A percentile compares a stretch with the other conserved stretches of the same genome.
Conservation (phyloP, 2,329 filamentous ascomycete genomes). For the Penicillium sp. region DNA sequence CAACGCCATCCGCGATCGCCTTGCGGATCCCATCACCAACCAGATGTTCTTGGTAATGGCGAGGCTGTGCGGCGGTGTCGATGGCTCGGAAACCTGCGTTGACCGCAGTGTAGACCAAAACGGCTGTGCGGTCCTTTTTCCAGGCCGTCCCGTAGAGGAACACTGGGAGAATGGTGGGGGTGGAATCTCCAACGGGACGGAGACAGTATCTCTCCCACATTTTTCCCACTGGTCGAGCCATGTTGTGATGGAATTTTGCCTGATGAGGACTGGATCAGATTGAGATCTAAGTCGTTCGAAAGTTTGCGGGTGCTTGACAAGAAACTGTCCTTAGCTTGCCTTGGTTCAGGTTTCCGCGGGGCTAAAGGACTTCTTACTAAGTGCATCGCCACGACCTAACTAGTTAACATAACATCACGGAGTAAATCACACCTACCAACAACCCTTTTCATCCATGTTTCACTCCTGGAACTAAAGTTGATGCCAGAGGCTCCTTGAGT, state of each 20-base stretch:
- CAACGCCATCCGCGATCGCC: conserved; percentile 61
- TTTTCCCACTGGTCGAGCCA: conserved; percentile 28
- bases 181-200: conserved; percentile 27
- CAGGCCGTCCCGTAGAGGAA: conserved; percentile 82
- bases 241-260: neutral
- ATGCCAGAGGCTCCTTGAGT: too few relatives aligned
- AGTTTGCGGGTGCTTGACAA: neutral
- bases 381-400: neutral
- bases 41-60: conserved; percentile 73
- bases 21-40: conserved; percentile 68
- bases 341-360: conserved; percentile 11
- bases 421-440: neutral
- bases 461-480: neutral
- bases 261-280: too few relatives aligned
- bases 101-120: conserved; percentile 70
- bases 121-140: conserved; percentile 70
- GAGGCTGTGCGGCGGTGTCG: conserved; percentile 77
- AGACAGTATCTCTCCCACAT: conserved; percentile 37
- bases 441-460: neutral
- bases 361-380: conserved; percentile 1
- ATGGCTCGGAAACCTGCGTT: conserved; percentile 69
- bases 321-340: neutral
- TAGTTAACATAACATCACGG: too few relatives aligned
- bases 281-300: neutral
- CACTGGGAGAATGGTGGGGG: conserved; percentile 38